phyloP scores from a whole-genome alignment of 2,329 filamentous ascomycete genomes.

The Alternaria ethzedia region DNA sequence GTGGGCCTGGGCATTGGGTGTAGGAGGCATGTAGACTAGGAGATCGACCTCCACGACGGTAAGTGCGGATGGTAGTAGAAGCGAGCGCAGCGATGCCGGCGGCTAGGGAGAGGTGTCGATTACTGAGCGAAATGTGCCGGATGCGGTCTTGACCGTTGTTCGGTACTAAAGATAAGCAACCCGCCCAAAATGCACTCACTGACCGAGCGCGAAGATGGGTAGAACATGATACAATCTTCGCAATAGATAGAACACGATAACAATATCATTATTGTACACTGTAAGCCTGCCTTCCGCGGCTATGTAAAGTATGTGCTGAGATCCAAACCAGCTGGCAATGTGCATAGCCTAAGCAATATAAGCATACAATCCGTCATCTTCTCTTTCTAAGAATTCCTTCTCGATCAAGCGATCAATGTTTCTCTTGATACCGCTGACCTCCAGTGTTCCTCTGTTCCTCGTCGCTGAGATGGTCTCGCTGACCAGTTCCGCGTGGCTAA shows the following conservation, averaged over 20 bases:
- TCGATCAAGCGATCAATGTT: slow-evolving; percentile 85
- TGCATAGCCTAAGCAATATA: slow-evolving; percentile 51
- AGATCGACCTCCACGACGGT: background rate
- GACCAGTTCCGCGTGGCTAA: slow-evolving; percentile 85
- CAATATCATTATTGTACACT: background rate
- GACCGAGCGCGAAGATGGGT: background rate
- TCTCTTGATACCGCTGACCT: slow-evolving; percentile 88
- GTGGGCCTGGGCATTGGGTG: slow-evolving; percentile 9
- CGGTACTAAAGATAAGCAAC: background rate
- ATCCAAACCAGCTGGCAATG: background rate
- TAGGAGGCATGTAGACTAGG: background rate
- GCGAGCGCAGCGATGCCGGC: background rate
- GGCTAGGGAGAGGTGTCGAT: background rate
- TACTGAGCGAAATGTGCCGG: background rate
- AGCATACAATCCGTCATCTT: slow-evolving; percentile 50
- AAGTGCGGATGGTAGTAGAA: background rate
- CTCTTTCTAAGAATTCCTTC: slow-evolving; percentile 49
- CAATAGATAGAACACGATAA: background rate
- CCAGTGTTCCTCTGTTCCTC: slow-evolving; percentile 82
- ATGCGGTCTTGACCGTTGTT: background rate
- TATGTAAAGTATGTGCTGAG: background rate
- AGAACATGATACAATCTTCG: background rate
- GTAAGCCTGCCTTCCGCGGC: background rate
- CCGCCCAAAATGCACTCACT: background rate
- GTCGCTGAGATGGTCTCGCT: slow-evolving; percentile 93